Evolutionary conservation across 176 grass and related monocot species (phyloP), one percentile per base, ranked within the genome.

Genomic region (Chloris gayana): DNA sequence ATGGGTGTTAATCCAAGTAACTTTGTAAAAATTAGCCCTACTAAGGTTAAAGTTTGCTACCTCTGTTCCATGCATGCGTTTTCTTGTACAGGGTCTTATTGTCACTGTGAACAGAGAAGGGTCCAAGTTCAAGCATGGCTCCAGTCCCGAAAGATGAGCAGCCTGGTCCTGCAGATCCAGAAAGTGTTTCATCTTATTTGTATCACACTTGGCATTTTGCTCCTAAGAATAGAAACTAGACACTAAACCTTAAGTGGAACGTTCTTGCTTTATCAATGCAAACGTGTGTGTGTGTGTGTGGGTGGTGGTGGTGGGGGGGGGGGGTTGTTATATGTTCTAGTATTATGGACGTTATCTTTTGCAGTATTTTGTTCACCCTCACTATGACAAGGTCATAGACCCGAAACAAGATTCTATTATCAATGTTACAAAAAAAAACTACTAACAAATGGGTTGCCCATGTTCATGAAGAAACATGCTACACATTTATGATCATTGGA

Each of bases 71-170:
- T 64, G 92, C 87, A 76, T 89, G 75, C 7, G 1, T 58, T 75
- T 89, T 95, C 72, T 67, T 72, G 68, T 82, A 77, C 33, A 95
- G 69, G 69, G 89, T 91, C 66, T 89, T 92, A 46, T 88, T 76
- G 39, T 95, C 92, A 60, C 87, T 87, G 14, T 22, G 70, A 32
- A 94, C 83, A 70, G 81, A 78, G 84, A 94, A 94, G 31, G 92
- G 89, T 27, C 92, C 92, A 29, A 95, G 84, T 87, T 95, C 92
- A 57, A 84, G 54, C 86, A 95, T 91, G 72, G 89, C 92, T 70
- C 92, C 92, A 64, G 37, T 60, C 56, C 87, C 89, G 49, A 95
- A 67, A 10, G 92, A 95, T 45, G 92, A 95, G 80, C 92, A 95
- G 17, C 89, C 92, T 34, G 87, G 89, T 39, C 92, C 84, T 95